Base-by-base conservation (phyloP, 176 grass and related monocot species). In the Carex pumila region DNA sequence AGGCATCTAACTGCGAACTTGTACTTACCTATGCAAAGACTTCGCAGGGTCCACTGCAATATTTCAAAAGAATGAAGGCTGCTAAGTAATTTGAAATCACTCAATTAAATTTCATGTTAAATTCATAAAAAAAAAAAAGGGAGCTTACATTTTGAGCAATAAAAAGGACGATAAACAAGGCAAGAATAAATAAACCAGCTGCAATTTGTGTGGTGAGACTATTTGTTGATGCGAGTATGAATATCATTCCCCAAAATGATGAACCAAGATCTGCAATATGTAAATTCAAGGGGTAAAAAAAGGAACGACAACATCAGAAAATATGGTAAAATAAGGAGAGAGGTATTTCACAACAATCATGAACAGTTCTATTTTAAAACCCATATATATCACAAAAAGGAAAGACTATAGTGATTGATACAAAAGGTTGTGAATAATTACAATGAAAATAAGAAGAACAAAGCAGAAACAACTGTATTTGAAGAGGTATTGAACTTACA, bases 161-260 rank as follows among this genome's bases (percentile, higher is more conserved):
- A 68, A 98, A 98, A 87, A 94, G 89, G 76, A 94, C 95, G 6
- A 98, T 61, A 69, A 98, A 1, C 59, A 98, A 80, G 81, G 95
- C 95, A 87, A 98, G 90, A 62, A 98, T 88, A 87, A 98, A 98
- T 70, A 92, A 93, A 57, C 95, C 95, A 22, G 92, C 91, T 61
- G 91, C 90, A 70, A 98, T 98, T 88, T 92, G 90, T 61, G 95
- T 98, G 21, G 95, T 82, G 2, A 98, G 91, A 41, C 93, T 84
- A 90, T 98, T 91, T 68, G 92, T 98, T 13, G 95, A 94, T 87
- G 95, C 84, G 10, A 99, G 91, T 88, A 99, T 99, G 63, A 99
- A 99, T 58, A 99, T 63, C 96, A 99, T 99, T 87, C 96, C 96
- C 96, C 96, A 99, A 86, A 99, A 99, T 84, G 96, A 95, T 66